Conservation (phyloP, 257 asterid genomes). For the Salvia hispanica region DNA sequence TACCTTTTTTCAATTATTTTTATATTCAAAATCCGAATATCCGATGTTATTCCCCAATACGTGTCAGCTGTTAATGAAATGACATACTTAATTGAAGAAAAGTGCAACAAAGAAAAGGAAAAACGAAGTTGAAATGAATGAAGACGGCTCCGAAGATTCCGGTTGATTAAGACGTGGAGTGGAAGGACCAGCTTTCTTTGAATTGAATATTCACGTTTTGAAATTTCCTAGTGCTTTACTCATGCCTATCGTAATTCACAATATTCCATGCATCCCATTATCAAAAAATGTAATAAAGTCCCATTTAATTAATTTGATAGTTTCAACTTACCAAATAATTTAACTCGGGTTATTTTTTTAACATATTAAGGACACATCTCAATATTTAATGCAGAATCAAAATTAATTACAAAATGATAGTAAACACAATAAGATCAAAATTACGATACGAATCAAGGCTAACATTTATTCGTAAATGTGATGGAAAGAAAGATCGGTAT, state of each 20-base stretch:
- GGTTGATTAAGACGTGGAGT: slow-evolving; percentile 10
- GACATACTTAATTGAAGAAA: too few species aligned
- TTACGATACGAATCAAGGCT: too few species aligned
- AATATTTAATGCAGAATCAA: not conserved
- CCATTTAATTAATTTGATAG: too few species aligned
- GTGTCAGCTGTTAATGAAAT: too few species aligned
- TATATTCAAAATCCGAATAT: too few species aligned
- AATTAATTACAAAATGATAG: not conserved
- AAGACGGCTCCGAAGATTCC: slow-evolving; percentile 17
- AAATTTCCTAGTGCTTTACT: not conserved
- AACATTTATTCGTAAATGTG: too few species aligned
- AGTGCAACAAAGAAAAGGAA: too few species aligned
- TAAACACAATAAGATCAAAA: not conserved
- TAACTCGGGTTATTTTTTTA: not conserved
- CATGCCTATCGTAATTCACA: not conserved
- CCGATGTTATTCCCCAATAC: too few species aligned
- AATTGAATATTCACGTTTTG: not conserved
- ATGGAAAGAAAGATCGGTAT: too few species aligned
- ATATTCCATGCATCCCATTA: not conserved
- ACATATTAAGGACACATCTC: not conserved
- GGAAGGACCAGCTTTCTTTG: not conserved
- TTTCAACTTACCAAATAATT: not conserved
- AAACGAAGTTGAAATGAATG: not conserved
- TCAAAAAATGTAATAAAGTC: not conserved
- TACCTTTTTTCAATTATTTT: too few species aligned